Evolutionary conservation across 192 early-diverging fungal species (phyloP).

Genomic region (Gaertneriomyces sp.): DNA sequence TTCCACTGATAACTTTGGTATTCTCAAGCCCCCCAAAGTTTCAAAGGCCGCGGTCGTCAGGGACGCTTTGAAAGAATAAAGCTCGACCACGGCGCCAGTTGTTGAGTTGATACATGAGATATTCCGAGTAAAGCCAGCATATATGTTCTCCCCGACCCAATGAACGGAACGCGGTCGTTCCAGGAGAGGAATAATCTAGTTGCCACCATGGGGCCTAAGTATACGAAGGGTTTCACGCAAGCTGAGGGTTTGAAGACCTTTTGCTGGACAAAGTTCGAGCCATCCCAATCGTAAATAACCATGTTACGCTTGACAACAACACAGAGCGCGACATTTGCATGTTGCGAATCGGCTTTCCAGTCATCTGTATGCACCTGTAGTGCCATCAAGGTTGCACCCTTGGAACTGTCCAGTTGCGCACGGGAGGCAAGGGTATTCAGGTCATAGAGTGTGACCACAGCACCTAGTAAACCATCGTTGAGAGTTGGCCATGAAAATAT

Average conservation of each 20-base stretch:
- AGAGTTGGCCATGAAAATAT: background rate
- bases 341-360: background rate
- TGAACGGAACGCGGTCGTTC: conserved; percentile 72
- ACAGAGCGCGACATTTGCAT: conserved; percentile 32
- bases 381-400: conserved; percentile 69
- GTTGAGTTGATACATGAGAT: conserved; percentile 50
- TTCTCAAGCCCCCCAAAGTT: conserved; percentile 19
- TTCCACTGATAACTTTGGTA: conserved; percentile 12
- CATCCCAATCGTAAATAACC: conserved; percentile 70
- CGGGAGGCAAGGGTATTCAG: conserved; percentile 64
- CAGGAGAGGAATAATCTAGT: conserved; percentile 44
- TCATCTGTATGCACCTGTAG: background rate
- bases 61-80: conserved; percentile 41
- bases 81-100: conserved; percentile 49
- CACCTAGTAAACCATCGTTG: conserved; percentile 45
- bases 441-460: conserved; percentile 69
- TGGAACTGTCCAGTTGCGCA: conserved; percentile 66
- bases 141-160: conserved; percentile 53
- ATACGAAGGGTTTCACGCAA: conserved; percentile 12
- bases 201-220: conserved; percentile 12
- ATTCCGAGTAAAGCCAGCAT: conserved; percentile 11
- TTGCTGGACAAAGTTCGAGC: conserved; percentile 60
- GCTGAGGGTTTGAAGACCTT: conserved; percentile 34
- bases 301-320: conserved; percentile 69
- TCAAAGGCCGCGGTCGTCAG: conserved; percentile 23